Base-by-base conservation (phyloP, 2,329 filamentous ascomycete genomes). In the Monilinia laxa region DNA sequence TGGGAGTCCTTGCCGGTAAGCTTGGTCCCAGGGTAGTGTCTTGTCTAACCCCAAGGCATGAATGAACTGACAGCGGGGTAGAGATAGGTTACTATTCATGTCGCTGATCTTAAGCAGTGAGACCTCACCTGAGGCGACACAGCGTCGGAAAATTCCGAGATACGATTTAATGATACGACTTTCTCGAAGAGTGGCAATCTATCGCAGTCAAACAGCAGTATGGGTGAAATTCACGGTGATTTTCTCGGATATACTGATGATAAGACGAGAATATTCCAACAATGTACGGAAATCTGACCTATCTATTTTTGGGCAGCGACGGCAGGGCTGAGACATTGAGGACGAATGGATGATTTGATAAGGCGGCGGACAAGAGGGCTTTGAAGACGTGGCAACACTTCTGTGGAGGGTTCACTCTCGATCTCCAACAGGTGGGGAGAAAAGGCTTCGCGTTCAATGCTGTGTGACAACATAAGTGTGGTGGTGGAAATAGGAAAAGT, bases 351-450 rank as follows among this genome's bases (percentile, higher is more conserved):
- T 58, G 40, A 25, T 28, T 28, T 49, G 42, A 49, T 35, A 59
- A 31, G 45, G 51, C 20, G 45, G 16, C 31, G 20, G n/a, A 38
- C 23, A 51, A 11, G 31, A 51, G n/a, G 54, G 58, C 28, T 60
- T 38, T 25, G 4, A 51, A 51, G 58, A 60, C 58, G 58, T 60
- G 58, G 58, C 58, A 60, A 14, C 45, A 25, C 9, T 35, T 60
- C n/a, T 51, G 9, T 51, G 58, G 58, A 60, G 7, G 45, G 12
- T 23, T 20, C 7, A 60, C 1, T 51, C 28, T 35, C 12, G 45
- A 51, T 20, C 31, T 55, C 18, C 18, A 14, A 38, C 10, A 3
- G 20, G 31, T 23, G 20, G 28, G 20, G 7, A 23, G 10, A 2
- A 42, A 16, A 42, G 16, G 40, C 31, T 35, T 35, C 31, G 31